phyloP scores from a whole-genome alignment of 257 asterid genomes.

The Nicotiana paniculata region DNA sequence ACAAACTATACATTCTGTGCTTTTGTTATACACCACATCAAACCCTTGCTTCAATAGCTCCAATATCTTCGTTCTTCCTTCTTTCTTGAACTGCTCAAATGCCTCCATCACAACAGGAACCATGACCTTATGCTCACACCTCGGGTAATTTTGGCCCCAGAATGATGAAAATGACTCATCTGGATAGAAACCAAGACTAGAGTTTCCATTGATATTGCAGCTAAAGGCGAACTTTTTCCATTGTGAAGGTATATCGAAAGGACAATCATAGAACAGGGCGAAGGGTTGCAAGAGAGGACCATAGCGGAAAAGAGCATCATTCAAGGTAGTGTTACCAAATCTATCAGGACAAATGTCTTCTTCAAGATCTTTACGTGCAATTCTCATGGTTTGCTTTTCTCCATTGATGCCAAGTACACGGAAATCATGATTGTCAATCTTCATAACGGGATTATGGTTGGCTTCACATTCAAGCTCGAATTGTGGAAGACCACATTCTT shows the following conservation, averaged over 20 bases:
- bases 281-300: background rate
- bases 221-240: background rate
- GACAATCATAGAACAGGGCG: slow-evolving; percentile 7
- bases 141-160: background rate
- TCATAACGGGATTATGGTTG: slow-evolving; percentile 8
- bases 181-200: background rate
- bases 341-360: slow-evolving; percentile 12
- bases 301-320: background rate
- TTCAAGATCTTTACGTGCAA: slow-evolving; percentile 17
- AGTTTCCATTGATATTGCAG: background rate
- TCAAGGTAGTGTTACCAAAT: background rate
- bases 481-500: slow-evolving; percentile 43
- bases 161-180: background rate
- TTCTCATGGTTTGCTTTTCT: background rate
- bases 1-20: slow-evolving; percentile 2
- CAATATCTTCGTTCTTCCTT: background rate
- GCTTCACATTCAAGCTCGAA: slow-evolving; percentile 28
- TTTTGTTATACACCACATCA: background rate
- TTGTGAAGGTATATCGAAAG: background rate
- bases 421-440: background rate
- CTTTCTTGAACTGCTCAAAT: background rate
- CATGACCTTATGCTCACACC: background rate
- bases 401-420: background rate
- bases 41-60: slow-evolving; percentile 13
- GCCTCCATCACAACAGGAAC: slow-evolving; percentile 5